Evolutionary conservation across 2,329 filamentous ascomycete species (phyloP).

Genomic region (Trichoderma gracile): DNA sequence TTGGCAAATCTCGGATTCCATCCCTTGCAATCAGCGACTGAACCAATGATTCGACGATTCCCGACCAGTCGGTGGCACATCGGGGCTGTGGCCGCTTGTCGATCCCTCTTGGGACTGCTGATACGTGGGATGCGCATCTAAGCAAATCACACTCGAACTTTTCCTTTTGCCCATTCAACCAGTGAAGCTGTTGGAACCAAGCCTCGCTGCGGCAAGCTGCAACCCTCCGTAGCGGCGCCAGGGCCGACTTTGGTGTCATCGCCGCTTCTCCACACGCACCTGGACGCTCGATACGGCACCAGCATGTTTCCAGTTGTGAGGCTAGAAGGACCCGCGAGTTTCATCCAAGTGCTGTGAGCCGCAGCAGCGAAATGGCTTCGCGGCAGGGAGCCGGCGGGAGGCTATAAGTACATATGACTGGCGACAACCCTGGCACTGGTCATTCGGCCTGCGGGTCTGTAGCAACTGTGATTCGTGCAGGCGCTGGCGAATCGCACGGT

Average conservation of each 20-base stretch:
- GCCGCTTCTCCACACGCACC: slow-evolving; percentile 22
- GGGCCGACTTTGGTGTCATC: slow-evolving; percentile 19
- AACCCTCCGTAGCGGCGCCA: slow-evolving; percentile 9
- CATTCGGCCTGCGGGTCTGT: not conserved
- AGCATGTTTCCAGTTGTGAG: slow-evolving; percentile 5
- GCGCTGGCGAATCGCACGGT: slow-evolving; percentile 1
- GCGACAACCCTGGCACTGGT: no score
- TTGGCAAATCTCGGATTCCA: slow-evolving; percentile 6
- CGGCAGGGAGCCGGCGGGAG: not conserved
- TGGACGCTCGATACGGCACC: slow-evolving; percentile 16
- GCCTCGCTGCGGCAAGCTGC: not conserved
- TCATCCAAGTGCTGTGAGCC: not conserved
- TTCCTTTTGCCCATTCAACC: not conserved
- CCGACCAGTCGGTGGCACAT: not conserved
- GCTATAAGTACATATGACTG: not conserved
- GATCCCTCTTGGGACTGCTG: no score
- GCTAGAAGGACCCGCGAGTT: slow-evolving; percentile 12
- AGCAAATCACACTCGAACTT: not conserved
- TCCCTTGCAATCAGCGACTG: slow-evolving; percentile 5
- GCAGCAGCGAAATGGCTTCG: not conserved
- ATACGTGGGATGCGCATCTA: no score
- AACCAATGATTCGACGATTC: not conserved
- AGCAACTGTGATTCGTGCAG: not conserved
- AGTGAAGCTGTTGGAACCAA: slow-evolving; percentile 3
- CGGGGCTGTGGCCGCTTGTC: not conserved